Percentiles rank a stretch among this genome's conserved stretches.
These are phyloP conservation scores for Mesotaenium endlicherianum DNA, from an alignment of 139 green algal species.

Conservation along the genomic window DNA sequence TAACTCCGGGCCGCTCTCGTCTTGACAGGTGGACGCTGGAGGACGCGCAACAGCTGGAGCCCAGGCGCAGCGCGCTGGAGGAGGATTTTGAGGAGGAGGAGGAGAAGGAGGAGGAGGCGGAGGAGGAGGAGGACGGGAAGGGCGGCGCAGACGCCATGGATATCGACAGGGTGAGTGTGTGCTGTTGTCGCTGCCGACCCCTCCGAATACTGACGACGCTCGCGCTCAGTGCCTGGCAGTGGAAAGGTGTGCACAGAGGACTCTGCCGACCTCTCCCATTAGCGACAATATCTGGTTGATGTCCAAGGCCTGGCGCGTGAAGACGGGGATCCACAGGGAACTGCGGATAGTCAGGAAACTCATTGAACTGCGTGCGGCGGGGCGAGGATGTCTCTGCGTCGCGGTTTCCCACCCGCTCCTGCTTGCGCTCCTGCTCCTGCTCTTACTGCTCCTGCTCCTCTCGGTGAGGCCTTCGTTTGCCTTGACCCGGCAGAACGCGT, in stretches of 20 bases:
- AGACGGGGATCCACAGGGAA: no score
- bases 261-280: neutral
- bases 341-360: no score
- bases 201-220: no score
- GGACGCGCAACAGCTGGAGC: constrained; percentile 35
- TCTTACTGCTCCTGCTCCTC: no score
- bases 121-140: neutral
- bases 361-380: no score
- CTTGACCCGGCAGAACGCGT: no score
- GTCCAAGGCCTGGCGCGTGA: neutral
- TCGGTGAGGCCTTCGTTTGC: no score
- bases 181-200: neutral
- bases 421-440: no score
- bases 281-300: neutral
- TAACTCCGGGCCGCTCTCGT: no score
- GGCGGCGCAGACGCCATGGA: neutral
- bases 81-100: constrained; percentile 56
- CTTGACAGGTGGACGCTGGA: constrained; percentile 43
- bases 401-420: no score
- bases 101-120: constrained; percentile 43
- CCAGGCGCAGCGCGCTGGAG: constrained; percentile 39
- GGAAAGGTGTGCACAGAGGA: neutral
- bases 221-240: neutral
- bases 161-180: constrained; percentile 12
- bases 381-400: no score